Conservation (phyloP, 352 stramenopile genomes). For the Pythium rhizo-oryzae region DNA sequence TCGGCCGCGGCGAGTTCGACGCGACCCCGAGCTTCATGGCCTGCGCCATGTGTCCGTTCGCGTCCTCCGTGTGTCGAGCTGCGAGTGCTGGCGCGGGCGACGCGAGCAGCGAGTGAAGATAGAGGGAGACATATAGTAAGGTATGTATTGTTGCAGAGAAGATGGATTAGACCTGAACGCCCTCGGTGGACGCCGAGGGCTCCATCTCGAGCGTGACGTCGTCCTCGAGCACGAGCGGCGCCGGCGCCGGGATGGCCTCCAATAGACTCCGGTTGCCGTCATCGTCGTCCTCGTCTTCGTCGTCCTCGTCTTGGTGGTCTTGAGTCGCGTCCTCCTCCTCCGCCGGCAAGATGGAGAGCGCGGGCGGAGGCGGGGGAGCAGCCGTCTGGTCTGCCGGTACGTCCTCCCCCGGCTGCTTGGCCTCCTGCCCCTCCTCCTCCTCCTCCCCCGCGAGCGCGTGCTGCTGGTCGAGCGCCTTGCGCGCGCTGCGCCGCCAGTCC, state of each 20-base stretch:
- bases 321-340: background rate
- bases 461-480: constrained; percentile 33
- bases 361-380: background rate
- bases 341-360: background rate
- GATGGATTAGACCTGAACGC: constrained; percentile 4
- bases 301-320: background rate
- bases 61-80: constrained; percentile 51
- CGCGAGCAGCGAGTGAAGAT: background rate
- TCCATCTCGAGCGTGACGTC: background rate
- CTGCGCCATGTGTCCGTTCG: constrained; percentile 77
- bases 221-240: constrained; percentile 1
- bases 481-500: constrained; percentile 44
- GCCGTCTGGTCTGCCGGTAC: no score
- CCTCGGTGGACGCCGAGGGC: background rate
- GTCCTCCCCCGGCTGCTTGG: no score
- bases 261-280: background rate
- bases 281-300: background rate
- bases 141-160: no score
- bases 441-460: constrained; percentile 27
- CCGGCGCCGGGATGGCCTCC: background rate
- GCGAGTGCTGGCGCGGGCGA: constrained; percentile 25
- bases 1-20: constrained; percentile 56
- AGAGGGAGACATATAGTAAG: no score
- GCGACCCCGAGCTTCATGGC: constrained; percentile 60
- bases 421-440: no score